phyloP scores from a whole-genome alignment of 2,329 filamentous ascomycete genomes.

The Aspergillus sergii region DNA sequence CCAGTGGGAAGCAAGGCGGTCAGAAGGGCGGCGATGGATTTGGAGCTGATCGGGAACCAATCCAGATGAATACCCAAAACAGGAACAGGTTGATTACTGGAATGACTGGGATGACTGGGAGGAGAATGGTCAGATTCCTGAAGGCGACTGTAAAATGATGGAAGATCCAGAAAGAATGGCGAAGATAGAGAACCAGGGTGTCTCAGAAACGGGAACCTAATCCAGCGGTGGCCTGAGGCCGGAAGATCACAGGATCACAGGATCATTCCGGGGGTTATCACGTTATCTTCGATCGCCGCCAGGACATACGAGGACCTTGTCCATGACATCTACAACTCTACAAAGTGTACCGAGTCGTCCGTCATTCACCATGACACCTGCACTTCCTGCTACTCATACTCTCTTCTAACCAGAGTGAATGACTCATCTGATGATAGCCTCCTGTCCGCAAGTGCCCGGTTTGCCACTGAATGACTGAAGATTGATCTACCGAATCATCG shows the following conservation, averaged over 20 bases:
- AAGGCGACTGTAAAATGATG: neutral
- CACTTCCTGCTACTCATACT: neutral
- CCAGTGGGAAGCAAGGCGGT: constrained; percentile 30
- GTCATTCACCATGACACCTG: neutral
- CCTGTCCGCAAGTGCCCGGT: neutral
- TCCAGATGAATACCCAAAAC: neutral
- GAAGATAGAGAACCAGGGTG: neutral
- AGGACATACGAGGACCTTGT: neutral
- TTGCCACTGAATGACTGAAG: constrained; percentile 8
- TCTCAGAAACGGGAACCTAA: neutral
- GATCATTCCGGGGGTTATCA: constrained; percentile 7
- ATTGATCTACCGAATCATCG: constrained; percentile 1
- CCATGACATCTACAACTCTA: neutral
- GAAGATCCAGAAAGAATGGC: neutral
- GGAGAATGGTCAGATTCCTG: neutral
- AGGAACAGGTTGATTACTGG: neutral
- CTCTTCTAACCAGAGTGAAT: neutral
- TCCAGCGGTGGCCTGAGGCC: constrained; percentile 9
- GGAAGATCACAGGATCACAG: constrained; percentile 5
- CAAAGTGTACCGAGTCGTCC: neutral
- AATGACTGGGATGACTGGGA: neutral
- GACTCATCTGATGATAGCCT: constrained; percentile 2
- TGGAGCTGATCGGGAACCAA: constrained; percentile 5
- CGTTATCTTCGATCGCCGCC: constrained; percentile 16
- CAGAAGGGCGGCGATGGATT: constrained; percentile 32